Percentiles rank a stretch among this genome's conserved stretches.
These are phyloP conservation scores for Parasitella parasitica DNA, from an alignment of 371 early-diverging fungal species.

Conservation along the genomic window DNA sequence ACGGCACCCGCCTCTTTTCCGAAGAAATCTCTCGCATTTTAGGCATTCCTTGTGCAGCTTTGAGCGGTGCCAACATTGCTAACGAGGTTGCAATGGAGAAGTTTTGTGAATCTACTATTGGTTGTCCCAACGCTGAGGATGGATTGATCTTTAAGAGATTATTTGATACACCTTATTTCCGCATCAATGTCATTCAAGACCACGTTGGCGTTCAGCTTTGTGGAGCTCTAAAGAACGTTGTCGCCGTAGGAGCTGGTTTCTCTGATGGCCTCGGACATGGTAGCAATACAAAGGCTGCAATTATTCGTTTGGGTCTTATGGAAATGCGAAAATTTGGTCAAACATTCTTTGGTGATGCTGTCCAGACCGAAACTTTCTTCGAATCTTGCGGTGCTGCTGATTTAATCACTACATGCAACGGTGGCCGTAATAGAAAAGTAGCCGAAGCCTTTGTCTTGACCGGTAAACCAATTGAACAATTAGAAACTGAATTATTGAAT, in stretches of 20 bases:
- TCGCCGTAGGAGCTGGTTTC: conserved; percentile 96
- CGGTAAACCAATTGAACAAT: conserved; percentile 83
- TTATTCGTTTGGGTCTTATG: conserved; percentile 93
- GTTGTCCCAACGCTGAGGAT: conserved; percentile 61
- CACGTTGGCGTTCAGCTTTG: conserved; percentile 93
- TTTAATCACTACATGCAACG: conserved; percentile 93
- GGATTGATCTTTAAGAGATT: conserved; percentile 73
- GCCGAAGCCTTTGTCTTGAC: conserved; percentile 87
- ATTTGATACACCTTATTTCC: conserved; percentile 69
- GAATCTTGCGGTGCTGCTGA: conserved; percentile 73
- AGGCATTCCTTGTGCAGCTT: conserved; percentile 74
- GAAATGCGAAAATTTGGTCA: conserved; percentile 96
- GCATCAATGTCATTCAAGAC: conserved; percentile 79
- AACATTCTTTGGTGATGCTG: conserved; percentile 89
- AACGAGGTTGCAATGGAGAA: conserved; percentile 88
- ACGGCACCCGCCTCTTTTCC: conserved; percentile 80
- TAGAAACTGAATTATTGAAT: conserved; percentile 91
- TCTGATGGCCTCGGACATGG: conserved; percentile 81
- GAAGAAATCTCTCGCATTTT: conserved; percentile 75
- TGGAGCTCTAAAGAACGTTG: conserved; percentile 98
- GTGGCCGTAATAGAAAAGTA: conserved; percentile 94
- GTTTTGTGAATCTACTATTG: conserved; percentile 93
- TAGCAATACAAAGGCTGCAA: conserved; percentile 95
- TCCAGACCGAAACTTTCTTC: conserved; percentile 43
- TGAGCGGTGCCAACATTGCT: conserved; percentile 97